A percentile compares a stretch with the other conserved stretches of the same genome.
Evolutionary conservation across 2,329 filamentous ascomycete species (phyloP).

Genomic region (Tolypocladium ovalisporum): DNA sequence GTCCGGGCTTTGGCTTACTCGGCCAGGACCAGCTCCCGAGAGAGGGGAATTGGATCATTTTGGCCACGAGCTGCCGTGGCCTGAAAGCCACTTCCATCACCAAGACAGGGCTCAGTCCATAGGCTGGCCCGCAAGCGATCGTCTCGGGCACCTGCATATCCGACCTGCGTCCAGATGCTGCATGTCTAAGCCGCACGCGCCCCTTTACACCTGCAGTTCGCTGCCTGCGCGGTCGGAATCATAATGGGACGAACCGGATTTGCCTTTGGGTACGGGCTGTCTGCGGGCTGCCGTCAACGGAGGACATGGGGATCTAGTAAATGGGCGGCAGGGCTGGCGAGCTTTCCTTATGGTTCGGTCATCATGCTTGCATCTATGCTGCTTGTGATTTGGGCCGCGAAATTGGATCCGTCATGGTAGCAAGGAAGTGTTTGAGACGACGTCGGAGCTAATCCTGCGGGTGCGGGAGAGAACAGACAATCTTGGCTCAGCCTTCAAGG

Average conservation of each 20-base stretch:
- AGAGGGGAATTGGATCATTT: neutral
- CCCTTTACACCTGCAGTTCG: neutral
- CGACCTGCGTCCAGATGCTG: neutral
- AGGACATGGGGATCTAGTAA: neutral
- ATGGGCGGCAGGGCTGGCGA: neutral
- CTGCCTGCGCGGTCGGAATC: neutral
- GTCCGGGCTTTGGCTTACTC: neutral
- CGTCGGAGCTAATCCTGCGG: neutral
- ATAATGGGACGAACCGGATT: too few species aligned
- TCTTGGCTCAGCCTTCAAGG: neutral
- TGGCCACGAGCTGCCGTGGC: neutral
- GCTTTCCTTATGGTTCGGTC: too few species aligned
- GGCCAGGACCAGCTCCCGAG: neutral
- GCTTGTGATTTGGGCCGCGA: neutral
- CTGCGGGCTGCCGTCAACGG: neutral
- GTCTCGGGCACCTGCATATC: neutral
- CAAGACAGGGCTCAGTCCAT: neutral
- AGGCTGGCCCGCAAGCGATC: neutral
- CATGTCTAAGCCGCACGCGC: neutral
- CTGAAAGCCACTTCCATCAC: neutral
- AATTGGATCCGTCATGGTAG: neutral
- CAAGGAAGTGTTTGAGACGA: neutral
- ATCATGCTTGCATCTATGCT: neutral
- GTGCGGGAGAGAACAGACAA: neutral
- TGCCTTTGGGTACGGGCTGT: neutral